phyloP scores from a whole-genome alignment of 2,329 filamentous ascomycete species.

The Hymenoscyphus fraxineus region DNA sequence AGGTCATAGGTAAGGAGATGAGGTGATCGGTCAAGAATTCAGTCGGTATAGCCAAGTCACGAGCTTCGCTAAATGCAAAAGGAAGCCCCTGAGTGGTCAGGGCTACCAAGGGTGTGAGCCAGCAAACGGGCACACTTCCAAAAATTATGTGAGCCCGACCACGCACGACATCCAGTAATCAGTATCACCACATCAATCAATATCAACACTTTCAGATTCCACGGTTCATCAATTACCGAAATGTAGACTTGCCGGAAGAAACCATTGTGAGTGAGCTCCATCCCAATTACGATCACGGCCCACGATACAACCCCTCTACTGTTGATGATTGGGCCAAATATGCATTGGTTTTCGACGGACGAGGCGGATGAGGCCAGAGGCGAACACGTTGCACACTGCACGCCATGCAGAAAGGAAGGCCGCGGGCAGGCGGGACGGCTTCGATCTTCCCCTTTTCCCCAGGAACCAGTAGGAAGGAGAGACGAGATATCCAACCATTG shows the following conservation, averaged over 20 bases:
- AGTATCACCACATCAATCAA: conserved; percentile 1
- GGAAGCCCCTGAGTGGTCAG: conserved; percentile 4
- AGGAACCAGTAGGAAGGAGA: conserved; percentile 28
- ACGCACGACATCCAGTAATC: conserved; percentile 1
- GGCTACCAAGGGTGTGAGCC: not conserved
- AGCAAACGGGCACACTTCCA: not conserved
- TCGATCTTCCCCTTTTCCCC: conserved; percentile 7
- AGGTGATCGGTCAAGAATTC: not conserved
- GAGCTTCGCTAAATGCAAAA: conserved; percentile 2
- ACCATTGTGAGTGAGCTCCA: not conserved
- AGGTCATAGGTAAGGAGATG: not conserved
- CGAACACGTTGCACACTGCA: conserved; percentile 30
- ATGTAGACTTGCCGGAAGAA: not conserved
- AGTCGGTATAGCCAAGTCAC: not conserved
- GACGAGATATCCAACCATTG: conserved; percentile 29
- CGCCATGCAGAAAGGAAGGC: conserved; percentile 20
- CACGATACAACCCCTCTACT: conserved; percentile 1
- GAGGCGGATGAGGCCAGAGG: conserved; percentile 30
- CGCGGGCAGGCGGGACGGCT: conserved; percentile 18
- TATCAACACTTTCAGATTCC: conserved; percentile 3
- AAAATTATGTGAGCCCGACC: conserved; percentile 7
- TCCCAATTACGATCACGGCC: not conserved
- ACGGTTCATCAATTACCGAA: not conserved
- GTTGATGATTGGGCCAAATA: conserved; percentile 9
- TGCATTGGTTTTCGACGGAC: conserved; percentile 10